phyloP scores from a whole-genome alignment of 2,329 filamentous ascomycete genomes.

The Fusarium sp. region DNA sequence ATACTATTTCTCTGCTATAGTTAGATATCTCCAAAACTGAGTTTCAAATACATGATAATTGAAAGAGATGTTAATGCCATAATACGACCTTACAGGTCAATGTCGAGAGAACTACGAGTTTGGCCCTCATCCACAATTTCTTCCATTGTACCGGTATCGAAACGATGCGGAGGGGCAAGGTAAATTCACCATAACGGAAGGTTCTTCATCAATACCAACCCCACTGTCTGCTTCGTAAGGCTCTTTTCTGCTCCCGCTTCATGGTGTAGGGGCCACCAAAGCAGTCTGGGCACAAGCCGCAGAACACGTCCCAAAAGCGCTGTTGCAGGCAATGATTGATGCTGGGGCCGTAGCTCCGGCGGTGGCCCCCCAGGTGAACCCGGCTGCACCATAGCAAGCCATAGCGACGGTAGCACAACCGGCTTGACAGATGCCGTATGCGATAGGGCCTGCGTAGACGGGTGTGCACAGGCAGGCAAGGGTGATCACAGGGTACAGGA shows the following conservation, averaged over 20 bases:
- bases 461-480: not conserved
- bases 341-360: slow-evolving; percentile 1
- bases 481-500: not conserved
- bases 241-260: not conserved
- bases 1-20: no score
- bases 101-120: no score
- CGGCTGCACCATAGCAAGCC: slow-evolving; percentile 12
- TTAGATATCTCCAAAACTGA: no score
- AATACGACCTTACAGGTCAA: no score
- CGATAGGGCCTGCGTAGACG: not conserved
- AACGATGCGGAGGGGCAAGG: no score
- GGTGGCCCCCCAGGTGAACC: slow-evolving; percentile 13
- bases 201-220: no score
- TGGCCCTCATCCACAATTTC: no score
- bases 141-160: no score
- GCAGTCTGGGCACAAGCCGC: slow-evolving; percentile 2
- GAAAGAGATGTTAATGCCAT: no score
- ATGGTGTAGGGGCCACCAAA: slow-evolving; percentile 3
- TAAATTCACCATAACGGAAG: no score
- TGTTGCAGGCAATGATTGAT: slow-evolving; percentile 3
- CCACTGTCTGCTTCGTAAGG: no score
- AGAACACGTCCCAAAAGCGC: slow-evolving; percentile 17
- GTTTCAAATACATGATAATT: no score
- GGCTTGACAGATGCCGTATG: slow-evolving; percentile 2
- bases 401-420: slow-evolving; percentile 6